A percentile compares a stretch with the other conserved stretches of the same genome.
phyloP scores from a whole-genome alignment of 208 protist species.

The Jaenimonas drosophilae region DNA sequence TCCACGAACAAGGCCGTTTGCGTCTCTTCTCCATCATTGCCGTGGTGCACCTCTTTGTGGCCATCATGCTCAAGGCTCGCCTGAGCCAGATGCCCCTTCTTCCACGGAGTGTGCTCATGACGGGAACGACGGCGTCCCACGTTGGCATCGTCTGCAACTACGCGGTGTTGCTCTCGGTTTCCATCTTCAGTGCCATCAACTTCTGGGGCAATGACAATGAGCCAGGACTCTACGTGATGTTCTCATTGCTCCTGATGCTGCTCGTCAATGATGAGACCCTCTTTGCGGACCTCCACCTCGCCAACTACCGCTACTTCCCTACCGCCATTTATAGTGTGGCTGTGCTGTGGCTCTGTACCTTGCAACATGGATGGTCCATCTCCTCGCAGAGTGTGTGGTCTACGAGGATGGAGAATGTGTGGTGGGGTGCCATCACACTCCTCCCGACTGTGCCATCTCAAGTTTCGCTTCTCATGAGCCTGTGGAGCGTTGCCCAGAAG shows the following conservation, averaged over 20 bases:
- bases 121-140: conserved; percentile 10
- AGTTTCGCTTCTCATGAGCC: background rate
- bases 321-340: conserved; percentile 18
- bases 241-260: conserved; percentile 54
- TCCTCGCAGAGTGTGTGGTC: conserved; percentile 4
- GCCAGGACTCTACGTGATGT: conserved; percentile 45
- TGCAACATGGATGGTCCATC: conserved; percentile 29
- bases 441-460: background rate
- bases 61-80: conserved; percentile 57
- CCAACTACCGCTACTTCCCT: conserved; percentile 67
- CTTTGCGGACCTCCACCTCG: conserved; percentile 26
- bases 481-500: no score
- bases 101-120: conserved; percentile 24
- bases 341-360: conserved; percentile 32
- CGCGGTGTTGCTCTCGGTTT: conserved; percentile 29
- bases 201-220: conserved; percentile 48
- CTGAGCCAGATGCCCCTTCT: conserved; percentile 44
- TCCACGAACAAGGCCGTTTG: conserved; percentile 46
- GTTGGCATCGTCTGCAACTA: conserved; percentile 48
- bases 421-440: conserved; percentile 5
- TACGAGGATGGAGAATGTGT: conserved; percentile 10
- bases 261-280: conserved; percentile 55
- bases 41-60: conserved; percentile 40
- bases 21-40: conserved; percentile 39
- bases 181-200: conserved; percentile 37